These are phyloP conservation scores for Globisporangium nodosum DNA, from an alignment of 352 stramenopile genomes.

Conservation along the genomic window DNA sequence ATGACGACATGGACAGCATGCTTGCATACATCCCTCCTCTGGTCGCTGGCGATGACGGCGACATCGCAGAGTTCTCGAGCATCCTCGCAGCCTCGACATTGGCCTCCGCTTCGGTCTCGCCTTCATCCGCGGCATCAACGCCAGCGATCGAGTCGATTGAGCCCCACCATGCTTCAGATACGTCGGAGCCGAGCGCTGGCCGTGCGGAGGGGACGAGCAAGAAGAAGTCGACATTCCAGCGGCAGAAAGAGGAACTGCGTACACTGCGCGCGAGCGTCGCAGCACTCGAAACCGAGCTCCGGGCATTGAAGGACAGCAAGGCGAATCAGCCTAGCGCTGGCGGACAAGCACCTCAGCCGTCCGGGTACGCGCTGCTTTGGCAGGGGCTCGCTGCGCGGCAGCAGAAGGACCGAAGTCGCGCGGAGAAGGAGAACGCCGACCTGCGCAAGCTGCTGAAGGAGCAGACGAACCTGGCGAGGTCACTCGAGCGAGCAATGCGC, in stretches of 20 bases:
- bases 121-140: neutral
- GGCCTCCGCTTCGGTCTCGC: neutral
- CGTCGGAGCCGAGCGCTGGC: neutral
- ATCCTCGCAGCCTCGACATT: neutral
- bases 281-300: slow-evolving; percentile 1
- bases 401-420: neutral
- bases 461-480: slow-evolving; percentile 3
- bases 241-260: slow-evolving; percentile 4
- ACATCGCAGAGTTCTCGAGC: neutral
- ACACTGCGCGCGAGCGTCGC: slow-evolving; percentile 1
- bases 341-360: neutral
- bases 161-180: neutral
- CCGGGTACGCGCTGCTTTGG: neutral
- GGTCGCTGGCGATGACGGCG: neutral
- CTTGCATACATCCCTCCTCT: neutral
- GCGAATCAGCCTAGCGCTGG: neutral
- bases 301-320: neutral
- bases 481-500: slow-evolving; percentile 4
- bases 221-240: slow-evolving; percentile 10
- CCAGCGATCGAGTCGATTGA: neutral
- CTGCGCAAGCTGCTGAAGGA: slow-evolving; percentile 2
- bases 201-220: neutral
- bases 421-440: slow-evolving; percentile 5
- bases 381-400: slow-evolving; percentile 2
- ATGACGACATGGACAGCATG: neutral